Conservation (phyloP, 805 yeast species). For the Candida corydali region DNA sequence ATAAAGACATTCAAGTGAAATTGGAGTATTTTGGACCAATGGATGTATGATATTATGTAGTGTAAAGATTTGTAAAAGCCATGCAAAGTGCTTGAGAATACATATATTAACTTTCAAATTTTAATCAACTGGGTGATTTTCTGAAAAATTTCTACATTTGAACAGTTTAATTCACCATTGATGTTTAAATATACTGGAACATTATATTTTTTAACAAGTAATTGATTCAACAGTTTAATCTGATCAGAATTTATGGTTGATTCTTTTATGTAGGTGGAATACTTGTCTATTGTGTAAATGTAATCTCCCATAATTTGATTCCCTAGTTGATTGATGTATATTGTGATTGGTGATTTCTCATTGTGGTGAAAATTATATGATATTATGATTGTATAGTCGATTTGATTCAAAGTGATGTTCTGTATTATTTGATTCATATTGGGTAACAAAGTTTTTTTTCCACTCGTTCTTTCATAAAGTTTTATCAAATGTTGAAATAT, state of each 20-base stretch:
- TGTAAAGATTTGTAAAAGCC: too few relatives aligned
- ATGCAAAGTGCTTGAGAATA: too few relatives aligned
- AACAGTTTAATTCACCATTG: constrained; percentile 8
- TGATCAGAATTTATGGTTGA: constrained; percentile 14
- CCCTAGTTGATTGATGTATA: constrained; percentile 23
- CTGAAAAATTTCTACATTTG: constrained; percentile 7
- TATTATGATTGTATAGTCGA: constrained; percentile 14
- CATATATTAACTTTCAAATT: background rate
- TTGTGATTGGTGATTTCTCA: constrained; percentile 22
- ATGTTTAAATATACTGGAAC: constrained; percentile 29
- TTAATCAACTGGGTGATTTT: constrained; percentile 4
- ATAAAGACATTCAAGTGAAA: constrained; percentile 16
- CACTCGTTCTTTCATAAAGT: too few relatives aligned
- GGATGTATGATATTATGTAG: constrained; percentile 14
- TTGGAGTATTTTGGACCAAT: constrained; percentile 34
- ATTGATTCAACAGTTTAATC: constrained; percentile 16
- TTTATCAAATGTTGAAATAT: background rate
- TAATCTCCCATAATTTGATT: constrained; percentile 23
- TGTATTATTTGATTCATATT: constrained; percentile 10
- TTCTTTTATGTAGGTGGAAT: constrained; percentile 17
- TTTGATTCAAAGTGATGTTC: constrained; percentile 8
- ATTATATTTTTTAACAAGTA: constrained; percentile 19
- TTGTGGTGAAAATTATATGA: constrained; percentile 7
- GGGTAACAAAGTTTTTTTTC: too few relatives aligned
- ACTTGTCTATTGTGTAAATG: constrained; percentile 25